Evolutionary conservation across 2,329 filamentous ascomycete genomes (phyloP).

Genomic region (Diaporthe australafricana): DNA sequence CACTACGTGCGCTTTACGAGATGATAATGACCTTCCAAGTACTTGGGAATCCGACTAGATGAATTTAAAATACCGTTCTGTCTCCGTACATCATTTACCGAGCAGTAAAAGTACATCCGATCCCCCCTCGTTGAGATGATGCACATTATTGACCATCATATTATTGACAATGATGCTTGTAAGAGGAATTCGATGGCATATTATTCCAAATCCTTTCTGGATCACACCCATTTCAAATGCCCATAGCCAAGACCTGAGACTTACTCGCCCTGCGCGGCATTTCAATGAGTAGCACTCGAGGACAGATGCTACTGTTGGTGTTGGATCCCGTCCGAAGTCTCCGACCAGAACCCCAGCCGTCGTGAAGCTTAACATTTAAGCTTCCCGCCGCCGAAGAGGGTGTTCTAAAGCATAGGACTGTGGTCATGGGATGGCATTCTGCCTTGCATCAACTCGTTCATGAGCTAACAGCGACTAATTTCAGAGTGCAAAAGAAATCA

Average conservation of each 20-base stretch:
- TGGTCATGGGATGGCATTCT: background rate
- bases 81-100: too few species aligned
- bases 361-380: constrained; percentile 24
- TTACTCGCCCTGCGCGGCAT: background rate
- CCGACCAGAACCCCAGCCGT: constrained; percentile 11
- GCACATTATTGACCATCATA: too few species aligned
- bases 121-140: too few species aligned
- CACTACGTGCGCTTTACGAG: background rate
- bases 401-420: background rate
- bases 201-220: too few species aligned
- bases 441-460: background rate
- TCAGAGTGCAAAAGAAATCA: background rate
- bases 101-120: too few species aligned
- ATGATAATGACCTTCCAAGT: too few species aligned
- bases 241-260: background rate
- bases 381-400: constrained; percentile 2
- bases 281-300: background rate
- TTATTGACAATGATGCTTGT: too few species aligned
- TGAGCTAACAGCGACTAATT: background rate
- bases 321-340: constrained; percentile 16
- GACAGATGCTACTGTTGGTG: background rate
- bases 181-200: too few species aligned
- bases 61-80: too few species aligned
- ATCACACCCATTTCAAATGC: too few species aligned
- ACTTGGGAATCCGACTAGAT: too few species aligned